Percentiles rank a stretch among this genome's conserved stretches.
Evolutionary conservation across 2,329 filamentous ascomycete species (phyloP).

Genomic region (Ceratocystis cacaofunesta): DNA sequence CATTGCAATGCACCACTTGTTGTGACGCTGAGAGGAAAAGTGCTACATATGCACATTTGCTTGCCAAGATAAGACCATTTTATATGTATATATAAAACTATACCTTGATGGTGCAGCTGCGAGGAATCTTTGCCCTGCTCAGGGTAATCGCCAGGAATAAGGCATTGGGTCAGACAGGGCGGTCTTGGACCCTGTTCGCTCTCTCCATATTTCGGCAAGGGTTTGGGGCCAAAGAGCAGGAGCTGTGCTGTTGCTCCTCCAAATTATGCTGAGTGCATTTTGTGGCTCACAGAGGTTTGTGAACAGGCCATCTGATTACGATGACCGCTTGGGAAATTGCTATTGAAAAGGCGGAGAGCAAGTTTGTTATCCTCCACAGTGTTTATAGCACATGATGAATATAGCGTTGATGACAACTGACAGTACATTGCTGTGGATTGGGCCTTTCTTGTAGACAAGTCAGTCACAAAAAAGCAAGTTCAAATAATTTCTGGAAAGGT

Average conservation of each 20-base stretch:
- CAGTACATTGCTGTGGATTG: background rate
- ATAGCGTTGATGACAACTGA: background rate
- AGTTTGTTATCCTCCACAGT: background rate
- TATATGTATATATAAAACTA: too few relatives aligned
- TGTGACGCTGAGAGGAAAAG: too few relatives aligned
- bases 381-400: background rate
- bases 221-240: background rate
- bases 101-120: background rate
- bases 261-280: background rate
- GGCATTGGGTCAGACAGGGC: background rate
- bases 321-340: background rate
- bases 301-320: background rate
- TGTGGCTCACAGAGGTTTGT: background rate
- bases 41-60: background rate
- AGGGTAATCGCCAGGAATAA: background rate
- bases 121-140: background rate
- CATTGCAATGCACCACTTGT: too few relatives aligned
- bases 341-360: background rate
- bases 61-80: background rate
- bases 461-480: background rate
- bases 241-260: background rate
- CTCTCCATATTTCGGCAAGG: background rate
- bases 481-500: background rate
- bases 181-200: background rate
- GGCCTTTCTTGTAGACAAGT: background rate